Conservation (phyloP, 2,329 filamentous ascomycete species). For the Tolypocladium album region DNA sequence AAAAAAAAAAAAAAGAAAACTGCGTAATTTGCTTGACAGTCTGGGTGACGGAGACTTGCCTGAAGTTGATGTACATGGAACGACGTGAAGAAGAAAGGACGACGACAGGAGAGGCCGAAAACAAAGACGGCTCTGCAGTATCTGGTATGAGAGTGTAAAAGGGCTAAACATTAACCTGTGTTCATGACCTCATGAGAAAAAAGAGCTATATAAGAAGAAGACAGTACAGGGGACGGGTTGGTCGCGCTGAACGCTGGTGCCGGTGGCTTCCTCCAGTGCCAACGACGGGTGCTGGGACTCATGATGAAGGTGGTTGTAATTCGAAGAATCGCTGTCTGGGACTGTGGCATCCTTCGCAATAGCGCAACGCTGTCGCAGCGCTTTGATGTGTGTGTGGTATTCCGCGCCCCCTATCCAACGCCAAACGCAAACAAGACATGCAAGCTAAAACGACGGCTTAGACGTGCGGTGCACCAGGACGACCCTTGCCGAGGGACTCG, state of each 20-base stretch:
- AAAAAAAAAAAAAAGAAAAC: neutral
- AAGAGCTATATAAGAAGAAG: conserved; percentile 8
- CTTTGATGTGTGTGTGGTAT: conserved; percentile 6
- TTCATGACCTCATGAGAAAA: conserved; percentile 23
- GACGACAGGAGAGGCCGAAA: conserved; percentile 4
- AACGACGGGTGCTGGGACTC: neutral
- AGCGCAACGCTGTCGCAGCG: neutral
- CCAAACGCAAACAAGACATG: conserved; percentile 18
- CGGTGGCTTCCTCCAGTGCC: neutral
- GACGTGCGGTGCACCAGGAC: conserved; percentile 35
- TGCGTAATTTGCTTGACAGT: conserved; percentile 7
- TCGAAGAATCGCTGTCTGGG: neutral
- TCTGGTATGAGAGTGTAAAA: conserved; percentile 3
- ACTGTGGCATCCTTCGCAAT: neutral
- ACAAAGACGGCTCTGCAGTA: conserved; percentile 3
- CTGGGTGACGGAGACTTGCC: conserved; percentile 15
- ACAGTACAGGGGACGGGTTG: conserved; percentile 1
- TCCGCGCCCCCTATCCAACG: conserved; percentile 23
- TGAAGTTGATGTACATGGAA: conserved; percentile 20
- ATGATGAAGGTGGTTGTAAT: neutral
- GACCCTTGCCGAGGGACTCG: conserved; percentile 38
- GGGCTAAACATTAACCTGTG: conserved; percentile 21
- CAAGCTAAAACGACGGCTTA: conserved; percentile 15
- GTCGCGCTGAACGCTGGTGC: conserved; percentile 4
- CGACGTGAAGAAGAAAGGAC: conserved; percentile 2